A percentile compares a stretch with the other conserved stretches of the same genome.
Evolutionary conservation across 345 rosid genomes (phyloP).

Genomic region (Ailanthus altissimus): DNA sequence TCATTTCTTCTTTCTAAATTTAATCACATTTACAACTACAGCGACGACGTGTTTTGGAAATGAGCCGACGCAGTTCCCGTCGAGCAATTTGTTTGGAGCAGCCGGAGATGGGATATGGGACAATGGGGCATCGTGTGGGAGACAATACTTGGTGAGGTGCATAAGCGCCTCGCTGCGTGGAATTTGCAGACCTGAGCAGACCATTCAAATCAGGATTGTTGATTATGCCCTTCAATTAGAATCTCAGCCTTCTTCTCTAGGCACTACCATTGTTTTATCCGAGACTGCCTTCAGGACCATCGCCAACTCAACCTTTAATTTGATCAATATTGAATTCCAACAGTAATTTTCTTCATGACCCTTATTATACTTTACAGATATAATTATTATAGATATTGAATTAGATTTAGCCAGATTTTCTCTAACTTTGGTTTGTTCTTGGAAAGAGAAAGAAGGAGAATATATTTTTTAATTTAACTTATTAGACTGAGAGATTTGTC

Average conservation of each 20-base stretch:
- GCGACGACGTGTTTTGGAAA: constrained; percentile 48
- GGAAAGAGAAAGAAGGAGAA: background rate
- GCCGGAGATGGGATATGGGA: constrained; percentile 76
- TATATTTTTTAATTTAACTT: background rate
- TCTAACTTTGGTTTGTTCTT: too few relatives aligned
- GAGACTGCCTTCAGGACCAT: constrained; percentile 46
- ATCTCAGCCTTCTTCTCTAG: constrained; percentile 21
- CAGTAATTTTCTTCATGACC: constrained; percentile 35
- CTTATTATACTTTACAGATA: background rate
- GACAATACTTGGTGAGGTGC: constrained; percentile 61
- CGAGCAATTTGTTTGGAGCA: constrained; percentile 61
- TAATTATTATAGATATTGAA: too few relatives aligned
- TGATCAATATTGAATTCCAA: constrained; percentile 55
- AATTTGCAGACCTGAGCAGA: constrained; percentile 37
- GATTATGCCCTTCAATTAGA: constrained; percentile 34
- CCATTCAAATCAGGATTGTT: constrained; percentile 53
- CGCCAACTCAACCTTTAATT: constrained; percentile 26
- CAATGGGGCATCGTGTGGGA: constrained; percentile 66
- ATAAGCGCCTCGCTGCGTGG: constrained; percentile 44
- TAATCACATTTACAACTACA: background rate
- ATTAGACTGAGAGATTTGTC: background rate
- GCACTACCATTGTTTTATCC: constrained; percentile 54
- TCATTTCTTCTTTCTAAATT: too few relatives aligned
- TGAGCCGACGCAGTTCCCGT: constrained; percentile 52
- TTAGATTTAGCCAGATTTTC: too few relatives aligned